Conservation (phyloP, 345 rosid genomes). For the Bruguiera gymnorhiza region DNA sequence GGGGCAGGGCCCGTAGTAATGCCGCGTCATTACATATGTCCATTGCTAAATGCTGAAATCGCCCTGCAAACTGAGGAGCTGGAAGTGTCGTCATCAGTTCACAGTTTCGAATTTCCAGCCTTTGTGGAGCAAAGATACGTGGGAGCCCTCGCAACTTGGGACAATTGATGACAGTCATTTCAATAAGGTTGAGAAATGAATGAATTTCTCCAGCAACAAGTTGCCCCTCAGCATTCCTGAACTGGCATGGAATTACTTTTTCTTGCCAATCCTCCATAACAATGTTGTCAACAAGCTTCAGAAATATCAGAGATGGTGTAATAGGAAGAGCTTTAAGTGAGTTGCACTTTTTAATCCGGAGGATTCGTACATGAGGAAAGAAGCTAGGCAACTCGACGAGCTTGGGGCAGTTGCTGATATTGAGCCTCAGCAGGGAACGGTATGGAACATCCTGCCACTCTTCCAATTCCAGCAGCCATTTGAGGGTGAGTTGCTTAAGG, state of each 20-base stretch:
- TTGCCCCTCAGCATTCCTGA: not conserved
- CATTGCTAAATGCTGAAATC: constrained; percentile 14
- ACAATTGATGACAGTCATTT: constrained; percentile 6
- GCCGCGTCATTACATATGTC: not conserved
- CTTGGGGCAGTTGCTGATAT: constrained; percentile 13
- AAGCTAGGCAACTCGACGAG: constrained; percentile 1
- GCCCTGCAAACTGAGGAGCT: not conserved
- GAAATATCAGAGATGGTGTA: constrained; percentile 4
- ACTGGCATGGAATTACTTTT: fast-evolving
- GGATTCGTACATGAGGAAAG: not conserved
- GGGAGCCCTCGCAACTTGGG: constrained; percentile 15
- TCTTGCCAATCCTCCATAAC: constrained; percentile 14
- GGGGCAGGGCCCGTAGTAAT: not conserved
- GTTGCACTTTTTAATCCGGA: constrained; percentile 23
- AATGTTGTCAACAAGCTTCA: constrained; percentile 16
- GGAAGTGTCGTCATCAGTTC: constrained; percentile 8
- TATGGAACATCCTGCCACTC: not conserved
- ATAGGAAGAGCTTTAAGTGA: constrained; percentile 18
- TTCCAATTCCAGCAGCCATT: constrained; percentile 20
- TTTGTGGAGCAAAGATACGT: not conserved
- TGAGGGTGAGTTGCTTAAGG: constrained; percentile 16
- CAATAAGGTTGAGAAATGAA: not conserved
- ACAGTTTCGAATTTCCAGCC: constrained; percentile 7
- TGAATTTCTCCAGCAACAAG: not conserved
- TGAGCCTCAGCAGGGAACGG: not conserved